phyloP scores from a whole-genome alignment of 306 rosid genomes.

The Inga leiocalycina region DNA sequence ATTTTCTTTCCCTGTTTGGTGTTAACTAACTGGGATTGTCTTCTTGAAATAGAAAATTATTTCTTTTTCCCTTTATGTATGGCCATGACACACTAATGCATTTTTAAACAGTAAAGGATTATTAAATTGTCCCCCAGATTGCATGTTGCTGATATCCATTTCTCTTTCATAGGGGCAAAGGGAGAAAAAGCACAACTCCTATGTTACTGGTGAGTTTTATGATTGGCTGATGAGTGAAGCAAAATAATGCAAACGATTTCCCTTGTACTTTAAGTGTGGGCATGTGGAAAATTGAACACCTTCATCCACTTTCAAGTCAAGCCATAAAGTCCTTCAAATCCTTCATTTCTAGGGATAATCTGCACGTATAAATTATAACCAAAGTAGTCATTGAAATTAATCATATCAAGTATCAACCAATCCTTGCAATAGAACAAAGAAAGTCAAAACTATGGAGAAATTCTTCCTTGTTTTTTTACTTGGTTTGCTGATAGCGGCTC shows the following conservation, averaged over 20 bases:
- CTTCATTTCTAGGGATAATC: constrained; percentile 67
- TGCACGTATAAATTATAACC: constrained; percentile 68
- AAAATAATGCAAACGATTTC: constrained; percentile 55
- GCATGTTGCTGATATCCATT: constrained; percentile 28
- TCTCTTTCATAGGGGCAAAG: constrained; percentile 40
- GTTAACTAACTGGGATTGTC: constrained; percentile 54
- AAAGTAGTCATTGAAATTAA: constrained; percentile 57
- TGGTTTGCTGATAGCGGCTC: constrained; percentile 55
- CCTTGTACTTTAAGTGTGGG: constrained; percentile 95
- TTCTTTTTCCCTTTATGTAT: constrained; percentile 27
- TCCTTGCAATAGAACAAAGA: constrained; percentile 44
- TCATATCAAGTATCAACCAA: constrained; percentile 66
- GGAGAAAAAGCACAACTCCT: constrained; percentile 34
- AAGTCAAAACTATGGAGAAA: constrained; percentile 60
- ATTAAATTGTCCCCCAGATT: constrained; percentile 32
- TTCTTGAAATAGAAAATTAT: constrained; percentile 31
- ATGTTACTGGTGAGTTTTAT: constrained; percentile 49
- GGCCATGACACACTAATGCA: constrained; percentile 17
- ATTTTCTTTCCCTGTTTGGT: constrained; percentile 54
- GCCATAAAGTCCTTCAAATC: constrained; percentile 72
- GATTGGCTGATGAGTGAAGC: constrained; percentile 94
- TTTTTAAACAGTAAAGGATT: constrained; percentile 27
- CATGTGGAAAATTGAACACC: constrained; percentile 74
- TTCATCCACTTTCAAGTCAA: constrained; percentile 98
- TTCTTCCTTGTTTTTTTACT: constrained; percentile 52